A percentile compares a stretch with the other conserved stretches of the same genome.
These are phyloP conservation scores for Coemansia sp. DNA, from an alignment of 192 early-diverging fungal species.

Conservation along the genomic window DNA sequence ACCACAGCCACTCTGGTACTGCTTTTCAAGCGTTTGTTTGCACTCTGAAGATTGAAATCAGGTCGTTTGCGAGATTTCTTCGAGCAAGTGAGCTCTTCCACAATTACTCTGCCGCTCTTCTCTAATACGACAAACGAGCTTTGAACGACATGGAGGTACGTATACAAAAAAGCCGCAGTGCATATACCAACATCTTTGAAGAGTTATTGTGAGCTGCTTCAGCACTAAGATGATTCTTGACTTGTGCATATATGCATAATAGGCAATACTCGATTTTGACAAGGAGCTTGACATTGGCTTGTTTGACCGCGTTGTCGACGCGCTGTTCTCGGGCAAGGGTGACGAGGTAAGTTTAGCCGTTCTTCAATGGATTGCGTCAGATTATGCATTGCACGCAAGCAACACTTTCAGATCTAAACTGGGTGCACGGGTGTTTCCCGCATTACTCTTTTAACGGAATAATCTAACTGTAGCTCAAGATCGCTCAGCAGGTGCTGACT, in stretches of 20 bases:
- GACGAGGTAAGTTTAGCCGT: slow-evolving; percentile 62
- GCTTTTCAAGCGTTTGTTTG: background rate
- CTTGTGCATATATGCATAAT: slow-evolving; percentile 1
- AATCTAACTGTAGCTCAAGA: slow-evolving; percentile 66
- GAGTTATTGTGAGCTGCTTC: background rate
- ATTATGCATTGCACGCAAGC: background rate
- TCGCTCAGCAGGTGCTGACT: slow-evolving; percentile 82
- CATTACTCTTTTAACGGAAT: background rate
- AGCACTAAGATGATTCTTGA: background rate
- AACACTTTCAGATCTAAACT: background rate
- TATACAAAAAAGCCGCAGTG: background rate
- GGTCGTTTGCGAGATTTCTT: background rate
- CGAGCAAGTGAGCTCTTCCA: background rate
- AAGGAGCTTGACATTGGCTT: slow-evolving; percentile 81
- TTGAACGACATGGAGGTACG: slow-evolving; percentile 10
- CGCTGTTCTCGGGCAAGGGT: slow-evolving; percentile 73
- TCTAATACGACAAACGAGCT: background rate
- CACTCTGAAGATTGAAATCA: background rate
- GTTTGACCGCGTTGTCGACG: slow-evolving; percentile 87
- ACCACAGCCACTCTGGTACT: background rate
- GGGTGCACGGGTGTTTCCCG: background rate
- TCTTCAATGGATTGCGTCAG: background rate
- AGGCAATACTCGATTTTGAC: slow-evolving; percentile 86
- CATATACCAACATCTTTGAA: background rate
- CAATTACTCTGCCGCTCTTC: background rate